phyloP scores from a whole-genome alignment of 192 early-diverging fungal species.

The Umbelopsis ramanniana region DNA sequence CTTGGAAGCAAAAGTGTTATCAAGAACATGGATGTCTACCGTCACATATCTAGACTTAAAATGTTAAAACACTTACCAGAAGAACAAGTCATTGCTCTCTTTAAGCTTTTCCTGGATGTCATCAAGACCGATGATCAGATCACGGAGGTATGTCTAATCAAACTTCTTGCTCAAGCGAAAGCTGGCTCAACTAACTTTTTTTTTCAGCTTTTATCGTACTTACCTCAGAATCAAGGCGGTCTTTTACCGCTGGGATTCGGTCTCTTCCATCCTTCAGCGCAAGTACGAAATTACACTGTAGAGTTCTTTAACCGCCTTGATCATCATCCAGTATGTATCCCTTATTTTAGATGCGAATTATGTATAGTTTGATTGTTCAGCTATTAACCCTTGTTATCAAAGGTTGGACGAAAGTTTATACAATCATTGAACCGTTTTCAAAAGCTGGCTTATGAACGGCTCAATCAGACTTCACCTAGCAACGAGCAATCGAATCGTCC shows the following conservation, averaged over 20 bases:
- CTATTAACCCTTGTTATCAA: slow-evolving; percentile 4
- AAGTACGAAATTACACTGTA: slow-evolving; percentile 69
- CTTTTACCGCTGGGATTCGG: slow-evolving; percentile 80
- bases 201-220: neutral
- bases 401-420: slow-evolving; percentile 48
- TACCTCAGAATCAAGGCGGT: slow-evolving; percentile 29
- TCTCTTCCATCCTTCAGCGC: slow-evolving; percentile 74
- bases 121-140: slow-evolving; percentile 78
- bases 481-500: slow-evolving; percentile 1
- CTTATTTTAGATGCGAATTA: slow-evolving; percentile 4
- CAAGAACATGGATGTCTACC: slow-evolving; percentile 70
- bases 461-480: slow-evolving; percentile 13
- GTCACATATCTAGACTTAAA: slow-evolving; percentile 66
- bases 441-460: slow-evolving; percentile 49
- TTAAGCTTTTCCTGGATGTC: slow-evolving; percentile 66
- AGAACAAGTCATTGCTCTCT: slow-evolving; percentile 70
- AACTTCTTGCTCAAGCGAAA: neutral
- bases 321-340: slow-evolving; percentile 60
- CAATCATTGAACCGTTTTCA: slow-evolving; percentile 49
- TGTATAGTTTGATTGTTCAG: neutral
- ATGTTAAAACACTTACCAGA: slow-evolving; percentile 52
- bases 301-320: slow-evolving; percentile 76
- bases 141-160: slow-evolving; percentile 60
- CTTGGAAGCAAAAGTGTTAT: slow-evolving; percentile 61
- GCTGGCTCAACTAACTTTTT: neutral